Conservation (phyloP, 140 eudicot genomes). For the Bidens hawaiensis region DNA sequence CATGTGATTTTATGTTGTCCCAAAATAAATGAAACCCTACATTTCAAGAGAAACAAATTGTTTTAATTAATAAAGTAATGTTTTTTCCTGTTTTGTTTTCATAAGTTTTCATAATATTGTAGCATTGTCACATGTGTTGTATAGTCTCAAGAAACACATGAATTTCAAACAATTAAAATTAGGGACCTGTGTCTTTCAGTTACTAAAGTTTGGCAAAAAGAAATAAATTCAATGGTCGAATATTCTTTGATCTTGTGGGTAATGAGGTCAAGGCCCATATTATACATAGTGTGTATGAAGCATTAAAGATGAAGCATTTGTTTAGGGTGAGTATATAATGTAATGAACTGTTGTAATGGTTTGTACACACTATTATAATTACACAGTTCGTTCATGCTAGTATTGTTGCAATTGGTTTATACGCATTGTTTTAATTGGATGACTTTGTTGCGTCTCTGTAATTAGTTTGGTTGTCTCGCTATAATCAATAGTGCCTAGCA, state of each 20-base stretch:
- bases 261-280: conserved; percentile 12
- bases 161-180: neutral
- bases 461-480: neutral
- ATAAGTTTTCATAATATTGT: neutral
- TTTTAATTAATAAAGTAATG: neutral
- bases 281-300: too few relatives aligned
- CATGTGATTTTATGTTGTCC: conserved; percentile 12
- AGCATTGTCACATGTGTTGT: conserved; percentile 9
- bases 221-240: neutral
- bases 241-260: conserved; percentile 16
- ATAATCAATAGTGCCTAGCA: neutral
- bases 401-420: neutral
- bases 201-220: conserved; percentile 6
- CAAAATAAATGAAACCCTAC: conserved; percentile 12
- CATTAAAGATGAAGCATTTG: too few relatives aligned
- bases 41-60: conserved; percentile 3
- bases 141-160: conserved; percentile 18
- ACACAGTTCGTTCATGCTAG: neutral
- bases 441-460: neutral
- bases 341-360: neutral
- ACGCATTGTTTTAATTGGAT: too few relatives aligned
- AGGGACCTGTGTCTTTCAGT: neutral
- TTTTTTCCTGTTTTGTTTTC: neutral
- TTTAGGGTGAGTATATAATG: neutral
- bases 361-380: too few relatives aligned